Conservation (phyloP, 108 stramenopile genomes). For the Cyclostephanos tholiformis region DNA sequence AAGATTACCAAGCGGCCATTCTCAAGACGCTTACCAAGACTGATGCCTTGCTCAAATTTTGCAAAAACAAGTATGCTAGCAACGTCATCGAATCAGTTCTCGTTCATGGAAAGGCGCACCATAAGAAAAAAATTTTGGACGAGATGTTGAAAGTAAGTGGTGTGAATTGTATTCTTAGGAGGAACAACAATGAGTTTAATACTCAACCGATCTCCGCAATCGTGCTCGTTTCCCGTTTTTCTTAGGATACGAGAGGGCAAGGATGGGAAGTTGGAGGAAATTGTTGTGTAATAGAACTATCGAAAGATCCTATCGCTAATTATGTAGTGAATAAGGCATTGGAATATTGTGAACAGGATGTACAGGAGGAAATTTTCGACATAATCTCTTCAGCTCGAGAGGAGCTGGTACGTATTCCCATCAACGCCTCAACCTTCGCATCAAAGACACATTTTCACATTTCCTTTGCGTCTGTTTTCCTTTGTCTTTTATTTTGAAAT, state of each 20-base stretch:
- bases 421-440: not conserved
- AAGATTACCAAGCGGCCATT: conserved; percentile 63
- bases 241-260: conserved; percentile 33
- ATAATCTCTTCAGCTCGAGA: conserved; percentile 19
- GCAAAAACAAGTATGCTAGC: conserved; percentile 96
- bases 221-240: conserved; percentile 22
- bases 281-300: conserved; percentile 84
- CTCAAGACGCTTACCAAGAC: conserved; percentile 70
- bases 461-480: not conserved
- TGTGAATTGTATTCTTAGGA: conserved; percentile 7
- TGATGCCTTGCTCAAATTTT: conserved; percentile 71
- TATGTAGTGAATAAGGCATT: conserved; percentile 81
- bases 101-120: conserved; percentile 77
- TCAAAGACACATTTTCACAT: not conserved
- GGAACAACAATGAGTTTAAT: not conserved
- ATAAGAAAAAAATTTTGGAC: conserved; percentile 62
- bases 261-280: conserved; percentile 38
- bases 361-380: conserved; percentile 23
- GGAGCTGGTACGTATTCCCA: conserved; percentile 31
- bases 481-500: conserved; percentile 9
- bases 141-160: conserved; percentile 72
- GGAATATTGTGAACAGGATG: conserved; percentile 25
- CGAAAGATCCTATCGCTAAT: conserved; percentile 94
- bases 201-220: not conserved
- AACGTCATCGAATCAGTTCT: conserved; percentile 97